Evolutionary conservation across 176 grass and related monocot species (phyloP).

Genomic region (Leersia perrieri): DNA sequence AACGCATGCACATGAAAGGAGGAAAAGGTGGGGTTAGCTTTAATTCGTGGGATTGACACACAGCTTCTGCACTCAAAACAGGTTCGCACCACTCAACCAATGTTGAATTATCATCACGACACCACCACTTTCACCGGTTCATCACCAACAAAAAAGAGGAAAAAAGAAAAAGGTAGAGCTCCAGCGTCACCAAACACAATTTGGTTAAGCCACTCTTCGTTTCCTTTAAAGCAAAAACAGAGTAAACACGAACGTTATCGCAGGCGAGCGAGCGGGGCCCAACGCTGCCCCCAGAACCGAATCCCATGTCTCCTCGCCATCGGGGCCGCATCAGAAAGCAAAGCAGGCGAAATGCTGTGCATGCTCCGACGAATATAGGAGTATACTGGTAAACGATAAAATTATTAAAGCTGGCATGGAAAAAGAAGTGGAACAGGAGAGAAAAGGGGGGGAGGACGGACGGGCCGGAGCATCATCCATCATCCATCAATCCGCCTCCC

Average conservation of each 20-base stretch:
- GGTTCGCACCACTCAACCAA: background rate
- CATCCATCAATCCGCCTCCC: background rate
- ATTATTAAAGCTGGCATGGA: slow-evolving; percentile 15
- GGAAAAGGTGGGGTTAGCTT: background rate
- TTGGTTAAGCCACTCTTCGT: no score
- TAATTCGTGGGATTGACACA: background rate
- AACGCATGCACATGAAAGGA: background rate
- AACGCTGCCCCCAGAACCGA: background rate
- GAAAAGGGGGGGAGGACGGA: background rate
- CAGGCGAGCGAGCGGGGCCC: background rate
- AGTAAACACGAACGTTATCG: background rate
- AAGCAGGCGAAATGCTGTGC: background rate
- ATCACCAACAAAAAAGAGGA: background rate
- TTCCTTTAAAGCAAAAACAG: background rate
- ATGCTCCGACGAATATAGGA: background rate
- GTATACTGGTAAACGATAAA: background rate
- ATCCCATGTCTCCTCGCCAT: background rate
- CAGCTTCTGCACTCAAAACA: no score
- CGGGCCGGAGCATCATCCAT: background rate
- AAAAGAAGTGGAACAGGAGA: background rate
- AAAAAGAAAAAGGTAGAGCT: no score
- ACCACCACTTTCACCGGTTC: no score
- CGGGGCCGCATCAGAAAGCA: slow-evolving; percentile 6
- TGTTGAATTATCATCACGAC: background rate
- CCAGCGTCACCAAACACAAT: no score